phyloP scores from a whole-genome alignment of 257 asterid species.

The Solanum infundibuliforme region DNA sequence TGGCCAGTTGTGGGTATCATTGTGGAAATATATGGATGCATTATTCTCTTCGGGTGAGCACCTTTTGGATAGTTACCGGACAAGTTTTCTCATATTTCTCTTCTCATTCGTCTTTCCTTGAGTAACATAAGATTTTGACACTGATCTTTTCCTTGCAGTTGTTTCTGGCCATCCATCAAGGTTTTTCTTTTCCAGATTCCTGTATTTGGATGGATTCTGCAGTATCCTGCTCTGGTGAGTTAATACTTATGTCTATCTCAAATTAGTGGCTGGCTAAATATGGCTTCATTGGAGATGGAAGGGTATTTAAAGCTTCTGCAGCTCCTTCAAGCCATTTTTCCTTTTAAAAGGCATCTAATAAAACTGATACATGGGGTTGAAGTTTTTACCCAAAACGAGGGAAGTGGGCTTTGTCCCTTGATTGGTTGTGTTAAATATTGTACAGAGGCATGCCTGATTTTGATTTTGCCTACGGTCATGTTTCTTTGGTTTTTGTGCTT shows the following conservation, averaged over 20 bases:
- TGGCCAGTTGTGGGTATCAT: constrained; percentile 78
- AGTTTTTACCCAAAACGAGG: not conserved
- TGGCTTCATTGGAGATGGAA: not conserved
- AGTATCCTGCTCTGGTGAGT: constrained; percentile 58
- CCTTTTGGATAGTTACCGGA: not conserved
- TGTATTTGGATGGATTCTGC: constrained; percentile 66
- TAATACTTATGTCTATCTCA: not conserved
- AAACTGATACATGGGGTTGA: not conserved
- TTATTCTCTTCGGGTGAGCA: constrained; percentile 58
- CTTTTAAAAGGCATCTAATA: not conserved
- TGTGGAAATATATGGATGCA: constrained; percentile 57
- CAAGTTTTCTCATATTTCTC: not conserved
- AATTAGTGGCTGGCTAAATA: not conserved
- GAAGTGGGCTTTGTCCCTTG: not conserved
- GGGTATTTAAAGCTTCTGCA: not conserved
- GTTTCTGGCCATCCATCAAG: constrained; percentile 85
- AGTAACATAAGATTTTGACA: not conserved
- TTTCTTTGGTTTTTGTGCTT: not conserved
- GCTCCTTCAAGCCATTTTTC: not conserved
- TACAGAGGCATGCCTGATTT: not conserved
- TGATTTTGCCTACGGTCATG: not conserved
- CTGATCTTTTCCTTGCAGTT: constrained; percentile 29
- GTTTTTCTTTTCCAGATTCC: constrained; percentile 73
- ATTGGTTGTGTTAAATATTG: not conserved
- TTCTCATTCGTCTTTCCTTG: not conserved